Evolutionary conservation across 2,329 filamentous ascomycete species (phyloP), one percentile per base, ranked within the genome.

Genomic region (Neonectria ditissima): DNA sequence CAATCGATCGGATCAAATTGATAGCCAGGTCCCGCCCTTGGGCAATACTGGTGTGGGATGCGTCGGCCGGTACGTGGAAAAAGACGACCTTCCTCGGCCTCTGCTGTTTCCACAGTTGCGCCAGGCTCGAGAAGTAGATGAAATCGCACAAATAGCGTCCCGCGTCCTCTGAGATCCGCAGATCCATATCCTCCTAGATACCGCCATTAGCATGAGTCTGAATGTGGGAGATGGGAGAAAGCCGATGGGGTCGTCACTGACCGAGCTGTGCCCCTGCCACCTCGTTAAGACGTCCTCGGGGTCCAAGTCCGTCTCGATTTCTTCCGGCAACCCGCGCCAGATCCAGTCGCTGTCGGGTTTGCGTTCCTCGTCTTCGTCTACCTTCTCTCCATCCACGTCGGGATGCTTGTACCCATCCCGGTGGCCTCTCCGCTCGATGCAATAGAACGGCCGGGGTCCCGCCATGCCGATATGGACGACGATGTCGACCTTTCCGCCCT

Each of bases 381-480:
- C 80, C 9, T 84, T 78, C 71, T 87, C 80, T 4, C 86, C 87
- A 69, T 94, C 89, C n/a, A 94, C 86, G 75, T 97, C 93, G 20
- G 80, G 80, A 70, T 90, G 84, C 18, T 80, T 79, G 78, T 97
- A 97, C 4, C 90, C 90, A 70, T 92, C 89, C 39, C 91, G 86
- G 73, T 92, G 90, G 0, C 86, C 92, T 37, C 86, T 82, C 11
- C 86, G 84, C 80, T 97, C 93, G 9, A 95, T 81, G 11, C 87
- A 86, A 76, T 95, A 97, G 70, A 87, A 78, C 14, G 88, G 71
- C 77, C 84, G 69, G 80, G 87, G 73, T 76, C 91, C 75, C 76
- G 92, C 92, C 86, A 97, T 93, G 66, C 93, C 93, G 55, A 97
- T 91, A 77, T 97, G 93, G 4, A 97, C 77, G 22, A 89, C 84